Evolutionary conservation across 2,329 filamentous ascomycete species (phyloP), one percentile per base, ranked within the genome.

Genomic region (Seiridium unicorne): DNA sequence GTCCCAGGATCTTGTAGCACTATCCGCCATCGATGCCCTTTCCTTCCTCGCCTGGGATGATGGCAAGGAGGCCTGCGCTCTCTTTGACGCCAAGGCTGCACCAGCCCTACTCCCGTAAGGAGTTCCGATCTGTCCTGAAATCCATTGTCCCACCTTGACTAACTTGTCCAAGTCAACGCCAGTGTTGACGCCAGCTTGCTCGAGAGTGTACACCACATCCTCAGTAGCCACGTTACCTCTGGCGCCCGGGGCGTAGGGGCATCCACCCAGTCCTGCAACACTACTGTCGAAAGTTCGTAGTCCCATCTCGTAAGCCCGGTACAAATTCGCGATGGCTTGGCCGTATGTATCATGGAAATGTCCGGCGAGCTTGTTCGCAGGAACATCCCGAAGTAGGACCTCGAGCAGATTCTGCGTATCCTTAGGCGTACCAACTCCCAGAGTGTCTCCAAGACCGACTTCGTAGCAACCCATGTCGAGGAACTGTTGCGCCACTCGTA

Each of bases 341-440:
- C 91, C 92, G 70, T 93, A 94, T 1, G 92, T 96, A 70, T 96
- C 91, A 73, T 96, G 92, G 69, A 96, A 94, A 74, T 96, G 92
- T 10, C 55, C 55, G 8, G 55, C 55, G 34, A 57, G 55, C 44
- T 36, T 57, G 10, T 3, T 13, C 5, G 40, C 13, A 1, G 26
- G 32, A 3, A 57, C 31, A 18, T 57, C 13, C n/a, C 13, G 31
- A 47, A 61, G n/a, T 4, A 65, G 57, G 18, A 55, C 48, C 4
- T 11, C 42, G 9, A 65, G 44, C 10, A 65, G 42, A 6, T 32
- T 38, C 11, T 51, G 10, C 2, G 62, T 57, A 44, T 64, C 51
- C 4, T 38, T 54, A 6, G 62, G 61, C 4, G 83, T 85, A 6
- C 86, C 87, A 67, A 88, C 84, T 4, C 87, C 87, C 0, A 86